Evolutionary conservation across 1,284 basidiomycete species (phyloP).

Genomic region (Thecaphora thlaspeos): DNA sequence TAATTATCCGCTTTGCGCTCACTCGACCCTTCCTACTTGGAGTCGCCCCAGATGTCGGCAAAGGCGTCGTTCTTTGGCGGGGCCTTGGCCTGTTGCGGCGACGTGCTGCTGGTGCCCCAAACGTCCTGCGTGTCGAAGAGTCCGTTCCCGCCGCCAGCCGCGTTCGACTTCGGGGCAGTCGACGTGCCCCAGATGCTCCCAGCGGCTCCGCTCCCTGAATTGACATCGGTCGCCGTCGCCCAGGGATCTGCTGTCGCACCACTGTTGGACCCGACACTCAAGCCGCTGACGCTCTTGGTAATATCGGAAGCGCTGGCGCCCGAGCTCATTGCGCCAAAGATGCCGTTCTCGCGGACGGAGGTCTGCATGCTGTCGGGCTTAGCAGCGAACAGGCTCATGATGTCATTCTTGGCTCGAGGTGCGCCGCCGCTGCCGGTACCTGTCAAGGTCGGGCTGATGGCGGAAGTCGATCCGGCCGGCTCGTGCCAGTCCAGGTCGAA

Average conservation of each 20-base stretch:
- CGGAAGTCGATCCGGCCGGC: constrained; percentile 42
- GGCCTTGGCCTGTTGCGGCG: constrained; percentile 1
- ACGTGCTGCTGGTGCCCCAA: not conserved
- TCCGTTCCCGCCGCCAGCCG: constrained; percentile 1
- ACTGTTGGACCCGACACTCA: too few relatives aligned
- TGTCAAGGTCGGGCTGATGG: constrained; percentile 41
- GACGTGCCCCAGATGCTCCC: too few relatives aligned
- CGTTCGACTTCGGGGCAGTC: too few relatives aligned
- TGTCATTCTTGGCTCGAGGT: constrained; percentile 69
- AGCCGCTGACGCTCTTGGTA: not conserved
- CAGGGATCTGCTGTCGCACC: too few relatives aligned
- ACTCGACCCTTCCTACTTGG: too few relatives aligned
- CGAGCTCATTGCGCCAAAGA: constrained; percentile 22
- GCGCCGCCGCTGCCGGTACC: constrained; percentile 61
- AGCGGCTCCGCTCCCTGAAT: too few relatives aligned
- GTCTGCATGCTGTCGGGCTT: constrained; percentile 6
- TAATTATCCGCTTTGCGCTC: too few relatives aligned
- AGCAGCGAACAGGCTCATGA: constrained; percentile 71
- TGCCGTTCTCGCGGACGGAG: not conserved
- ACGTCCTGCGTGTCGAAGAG: constrained; percentile 44
- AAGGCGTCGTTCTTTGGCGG: constrained; percentile 47
- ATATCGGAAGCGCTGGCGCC: constrained; percentile 10
- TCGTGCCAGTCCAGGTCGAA: constrained; percentile 78
- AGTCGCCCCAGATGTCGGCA: constrained; percentile 57
- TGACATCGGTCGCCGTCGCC: not conserved